Conservation (phyloP, 176 grass and related monocot species). For the Rhynchospora breviuscula region DNA sequence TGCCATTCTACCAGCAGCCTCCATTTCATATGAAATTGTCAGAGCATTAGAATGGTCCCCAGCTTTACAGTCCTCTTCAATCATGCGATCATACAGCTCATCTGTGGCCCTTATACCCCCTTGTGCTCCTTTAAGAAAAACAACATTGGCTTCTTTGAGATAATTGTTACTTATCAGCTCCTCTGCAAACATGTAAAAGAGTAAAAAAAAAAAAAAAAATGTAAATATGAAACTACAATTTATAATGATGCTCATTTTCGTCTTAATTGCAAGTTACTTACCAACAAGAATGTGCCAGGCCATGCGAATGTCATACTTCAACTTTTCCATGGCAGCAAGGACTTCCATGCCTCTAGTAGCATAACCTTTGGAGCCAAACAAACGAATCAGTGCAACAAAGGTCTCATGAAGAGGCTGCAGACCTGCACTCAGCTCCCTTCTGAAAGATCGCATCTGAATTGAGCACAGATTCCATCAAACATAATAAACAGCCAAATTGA, state of each 20-base stretch:
- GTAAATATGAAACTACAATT: background rate
- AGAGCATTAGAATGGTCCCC: conserved; percentile 94
- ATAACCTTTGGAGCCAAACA: conserved; percentile 86
- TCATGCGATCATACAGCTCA: conserved; percentile 76
- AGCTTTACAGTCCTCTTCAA: conserved; percentile 95
- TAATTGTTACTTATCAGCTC: conserved; percentile 71
- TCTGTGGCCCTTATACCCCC: conserved; percentile 69
- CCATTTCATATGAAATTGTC: conserved; percentile 97
- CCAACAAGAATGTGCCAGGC: conserved; percentile 96
- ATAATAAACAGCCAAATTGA: conserved; percentile 5
- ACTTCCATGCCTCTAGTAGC: conserved; percentile 93
- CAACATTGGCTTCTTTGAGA: conserved; percentile 75
- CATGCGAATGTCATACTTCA: conserved; percentile 84
- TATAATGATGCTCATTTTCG: background rate
- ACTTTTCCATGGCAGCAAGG: conserved; percentile 92
- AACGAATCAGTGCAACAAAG: conserved; percentile 80
- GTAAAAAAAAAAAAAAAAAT: background rate
- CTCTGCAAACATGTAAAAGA: conserved; percentile 36
- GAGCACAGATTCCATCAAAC: conserved; percentile 6
- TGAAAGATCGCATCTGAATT: conserved; percentile 90
- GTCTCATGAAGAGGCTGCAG: conserved; percentile 85
- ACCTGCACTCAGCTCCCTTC: conserved; percentile 83
- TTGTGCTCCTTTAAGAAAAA: conserved; percentile 96
- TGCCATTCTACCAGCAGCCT: conserved; percentile 93
- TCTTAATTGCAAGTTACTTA: conserved; percentile 30